Percentiles rank a stretch among this genome's conserved stretches.
phyloP scores from a whole-genome alignment of 2,329 filamentous ascomycete genomes.

The Pseudovirgaria hyperparasitica region DNA sequence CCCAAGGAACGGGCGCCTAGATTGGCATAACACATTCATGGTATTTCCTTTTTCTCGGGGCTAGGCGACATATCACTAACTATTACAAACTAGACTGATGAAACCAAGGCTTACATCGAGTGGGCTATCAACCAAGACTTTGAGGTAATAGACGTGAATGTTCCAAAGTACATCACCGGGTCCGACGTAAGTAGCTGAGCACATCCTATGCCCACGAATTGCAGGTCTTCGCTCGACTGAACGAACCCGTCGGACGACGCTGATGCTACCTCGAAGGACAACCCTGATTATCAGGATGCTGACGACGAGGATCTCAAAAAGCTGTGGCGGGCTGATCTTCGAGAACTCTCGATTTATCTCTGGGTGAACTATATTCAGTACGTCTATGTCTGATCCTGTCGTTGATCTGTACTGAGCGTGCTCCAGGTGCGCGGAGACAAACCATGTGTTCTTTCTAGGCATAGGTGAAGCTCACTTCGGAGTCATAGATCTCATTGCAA shows the following conservation, averaged over 20 bases:
- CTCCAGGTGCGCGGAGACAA: slow-evolving; percentile 42
- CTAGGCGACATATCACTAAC: slow-evolving; percentile 29
- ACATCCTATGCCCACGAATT: too few relatives aligned
- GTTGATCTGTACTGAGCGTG: slow-evolving; percentile 4
- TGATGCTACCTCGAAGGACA: slow-evolving; percentile 13
- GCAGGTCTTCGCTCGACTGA: neutral
- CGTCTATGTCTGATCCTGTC: slow-evolving; percentile 8
- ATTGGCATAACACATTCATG: slow-evolving; percentile 77
- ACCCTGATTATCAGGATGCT: slow-evolving; percentile 22
- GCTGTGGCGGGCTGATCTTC: slow-evolving; percentile 35
- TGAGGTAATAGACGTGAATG: slow-evolving; percentile 80
- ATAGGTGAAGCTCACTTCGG: slow-evolving; percentile 82
- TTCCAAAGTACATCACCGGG: slow-evolving; percentile 63
- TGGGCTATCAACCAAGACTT: slow-evolving; percentile 71
- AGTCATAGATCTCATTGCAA: slow-evolving; percentile 67
- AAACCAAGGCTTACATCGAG: slow-evolving; percentile 65
- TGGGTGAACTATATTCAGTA: slow-evolving; percentile 95
- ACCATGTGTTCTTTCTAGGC: slow-evolving; percentile 74
- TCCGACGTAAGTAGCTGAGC: slow-evolving; percentile 37
- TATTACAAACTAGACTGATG: slow-evolving; percentile 54
- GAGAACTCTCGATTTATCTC: slow-evolving; percentile 69
- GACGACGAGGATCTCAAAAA: slow-evolving; percentile 34
- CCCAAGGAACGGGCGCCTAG: slow-evolving; percentile 51
- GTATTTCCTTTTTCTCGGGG: slow-evolving; percentile 42
- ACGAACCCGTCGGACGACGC: neutral